A percentile compares a stretch with the other conserved stretches of the same genome.
Evolutionary conservation across 2,329 filamentous ascomycete species (phyloP).

Genomic region (Onygenales sp.): DNA sequence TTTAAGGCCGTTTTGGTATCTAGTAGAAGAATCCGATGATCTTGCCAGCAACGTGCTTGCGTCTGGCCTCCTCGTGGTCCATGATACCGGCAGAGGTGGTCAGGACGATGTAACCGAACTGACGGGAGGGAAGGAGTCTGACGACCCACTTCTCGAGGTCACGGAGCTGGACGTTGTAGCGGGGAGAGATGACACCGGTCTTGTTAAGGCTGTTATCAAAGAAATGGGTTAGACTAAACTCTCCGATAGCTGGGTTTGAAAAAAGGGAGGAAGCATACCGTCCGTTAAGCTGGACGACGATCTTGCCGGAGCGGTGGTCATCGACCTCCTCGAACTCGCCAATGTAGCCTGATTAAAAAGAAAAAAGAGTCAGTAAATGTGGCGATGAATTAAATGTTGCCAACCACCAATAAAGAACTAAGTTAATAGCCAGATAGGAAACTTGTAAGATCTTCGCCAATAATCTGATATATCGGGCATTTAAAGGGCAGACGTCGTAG

Average conservation of each 20-base stretch:
- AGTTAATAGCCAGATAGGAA: conserved; percentile 48
- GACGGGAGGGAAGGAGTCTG: conserved; percentile 97
- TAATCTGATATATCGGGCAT: conserved; percentile 86
- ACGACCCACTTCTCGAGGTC: conserved; percentile 99
- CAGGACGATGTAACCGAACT: conserved; percentile 98
- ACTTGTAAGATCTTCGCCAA: conserved; percentile 93
- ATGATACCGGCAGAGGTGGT: conserved; percentile 99
- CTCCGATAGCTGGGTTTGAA: not conserved
- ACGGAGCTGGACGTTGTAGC: conserved; percentile 96
- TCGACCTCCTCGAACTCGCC: conserved; percentile 99
- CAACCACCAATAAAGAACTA: conserved; percentile 53
- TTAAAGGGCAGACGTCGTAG: conserved; percentile 99
- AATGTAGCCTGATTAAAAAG: conserved; percentile 68
- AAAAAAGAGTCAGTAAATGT: conserved; percentile 58
- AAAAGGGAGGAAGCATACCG: conserved; percentile 41
- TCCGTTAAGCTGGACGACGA: conserved; percentile 98
- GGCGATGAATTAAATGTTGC: conserved; percentile 88
- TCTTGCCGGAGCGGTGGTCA: conserved; percentile 99
- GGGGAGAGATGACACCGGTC: conserved; percentile 97
- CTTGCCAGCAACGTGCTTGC: conserved; percentile 99
- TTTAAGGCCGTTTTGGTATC: conserved; percentile 14
- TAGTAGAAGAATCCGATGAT: conserved; percentile 99
- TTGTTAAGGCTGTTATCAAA: conserved; percentile 64
- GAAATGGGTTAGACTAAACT: conserved; percentile 1
- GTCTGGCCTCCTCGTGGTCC: conserved; percentile 99